These are phyloP conservation scores for Talaromyces verruculosus DNA, from an alignment of 2,329 filamentous ascomycete species.

Conservation along the genomic window DNA sequence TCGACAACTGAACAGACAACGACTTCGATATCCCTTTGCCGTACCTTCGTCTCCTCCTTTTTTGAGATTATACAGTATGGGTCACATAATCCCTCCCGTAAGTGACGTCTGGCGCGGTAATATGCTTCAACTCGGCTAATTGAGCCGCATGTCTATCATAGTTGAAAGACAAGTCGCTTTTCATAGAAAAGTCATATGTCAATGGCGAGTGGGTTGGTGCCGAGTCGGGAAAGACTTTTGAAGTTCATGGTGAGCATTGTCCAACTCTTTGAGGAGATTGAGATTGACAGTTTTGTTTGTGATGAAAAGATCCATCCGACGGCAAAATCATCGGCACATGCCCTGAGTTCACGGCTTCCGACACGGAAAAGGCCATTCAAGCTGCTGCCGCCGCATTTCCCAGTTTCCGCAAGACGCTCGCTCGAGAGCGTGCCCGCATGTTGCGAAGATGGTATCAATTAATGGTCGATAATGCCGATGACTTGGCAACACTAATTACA, in stretches of 20 bases:
- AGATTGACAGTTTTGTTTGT: background rate
- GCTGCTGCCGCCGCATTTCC: conserved; percentile 74
- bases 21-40: conserved; percentile 37
- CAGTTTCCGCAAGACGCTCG: conserved; percentile 60
- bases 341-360: conserved; percentile 74
- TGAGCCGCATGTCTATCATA: conserved; percentile 36
- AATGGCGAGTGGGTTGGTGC: conserved; percentile 91
- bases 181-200: conserved; percentile 82
- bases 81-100: conserved; percentile 43
- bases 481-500: conserved; percentile 64
- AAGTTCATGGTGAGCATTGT: conserved; percentile 64
- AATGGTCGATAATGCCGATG: conserved; percentile 65
- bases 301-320: conserved; percentile 70
- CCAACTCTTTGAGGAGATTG: background rate
- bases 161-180: conserved; percentile 76
- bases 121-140: background rate
- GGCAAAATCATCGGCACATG: conserved; percentile 77
- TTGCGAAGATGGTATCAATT: conserved; percentile 68
- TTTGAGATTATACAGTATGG: conserved; percentile 43
- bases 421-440: conserved; percentile 60
- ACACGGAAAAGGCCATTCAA: conserved; percentile 77
- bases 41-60: conserved; percentile 33
- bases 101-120: conserved; percentile 19
- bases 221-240: conserved; percentile 85
- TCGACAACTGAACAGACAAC: conserved; percentile 38